These are phyloP conservation scores for Colletotrichum gloeosporioides DNA, from an alignment of 2,329 filamentous ascomycete genomes.

Conservation along the genomic window DNA sequence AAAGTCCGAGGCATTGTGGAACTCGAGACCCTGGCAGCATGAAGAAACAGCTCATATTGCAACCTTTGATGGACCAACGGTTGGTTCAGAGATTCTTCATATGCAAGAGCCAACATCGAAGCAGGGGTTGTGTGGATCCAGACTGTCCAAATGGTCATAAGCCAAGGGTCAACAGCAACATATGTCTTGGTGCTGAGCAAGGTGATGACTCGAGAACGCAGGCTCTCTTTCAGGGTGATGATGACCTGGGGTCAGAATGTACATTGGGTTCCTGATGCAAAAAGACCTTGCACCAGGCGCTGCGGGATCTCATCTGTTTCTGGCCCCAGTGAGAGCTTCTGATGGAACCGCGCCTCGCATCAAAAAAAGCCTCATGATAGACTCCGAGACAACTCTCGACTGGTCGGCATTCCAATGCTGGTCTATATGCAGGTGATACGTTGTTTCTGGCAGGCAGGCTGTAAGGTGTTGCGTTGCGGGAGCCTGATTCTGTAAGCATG, in stretches of 20 bases:
- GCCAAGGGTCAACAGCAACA: neutral
- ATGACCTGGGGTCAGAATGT: neutral
- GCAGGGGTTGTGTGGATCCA: neutral
- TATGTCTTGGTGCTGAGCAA: neutral
- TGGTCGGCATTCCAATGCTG: rapidly evolving
- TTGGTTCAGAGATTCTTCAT: neutral
- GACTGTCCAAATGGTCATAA: neutral
- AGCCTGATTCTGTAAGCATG: neutral
- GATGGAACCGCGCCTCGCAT: neutral
- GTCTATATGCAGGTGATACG: neutral
- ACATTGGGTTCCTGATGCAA: neutral
- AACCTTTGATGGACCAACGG: neutral
- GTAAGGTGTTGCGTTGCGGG: neutral
- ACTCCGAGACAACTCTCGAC: neutral
- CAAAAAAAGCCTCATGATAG: neutral
- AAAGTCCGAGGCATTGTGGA: neutral
- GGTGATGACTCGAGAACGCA: neutral
- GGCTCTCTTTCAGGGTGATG: neutral
- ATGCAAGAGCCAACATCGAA: neutral
- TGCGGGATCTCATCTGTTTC: neutral
- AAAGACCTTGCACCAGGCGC: neutral
- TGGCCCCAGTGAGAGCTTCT: neutral
- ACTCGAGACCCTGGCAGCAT: neutral
- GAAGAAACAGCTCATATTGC: neutral
- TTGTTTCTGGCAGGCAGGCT: neutral